Evolutionary conservation across 1,284 basidiomycete species (phyloP), one percentile per base, ranked within the genome.

Genomic region (Austroboletus novae-zelandiae): DNA sequence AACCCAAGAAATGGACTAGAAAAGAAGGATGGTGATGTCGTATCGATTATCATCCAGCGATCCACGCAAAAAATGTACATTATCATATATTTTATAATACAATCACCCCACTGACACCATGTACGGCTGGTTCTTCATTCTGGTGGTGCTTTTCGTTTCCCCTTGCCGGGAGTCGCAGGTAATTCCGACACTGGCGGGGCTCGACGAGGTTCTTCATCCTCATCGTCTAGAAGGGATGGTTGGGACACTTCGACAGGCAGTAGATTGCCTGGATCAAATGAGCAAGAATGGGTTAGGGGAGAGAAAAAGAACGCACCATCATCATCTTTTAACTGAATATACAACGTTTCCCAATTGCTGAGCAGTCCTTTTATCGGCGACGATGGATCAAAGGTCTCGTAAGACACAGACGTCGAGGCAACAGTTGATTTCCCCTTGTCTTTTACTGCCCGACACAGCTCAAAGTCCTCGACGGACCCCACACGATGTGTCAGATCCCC

Each of bases 311-410:
- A 6, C 68, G 64, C 74, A 89, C 86, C 83, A 40, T 73, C 71
- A 30, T 71, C 66, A 60, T 84, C 77, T 57, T 72, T 78, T 57
- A 89, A 89, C 58, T 81, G 82, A 36, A 90, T 59, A 57, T 81
- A 88, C 11, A 89, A 53, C 15, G 66, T 65, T 41, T 89, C 86
- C 82, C 86, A 91, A 41, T 80, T 81, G 2, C 62, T 59, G 39
- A 86, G 62, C 8, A 73, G 67, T 43, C 79, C 78, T 52, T 75
- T 79, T 44, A 89, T 62, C 37, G 70, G 62, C 46, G 68, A 64
- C 3, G 68, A 65, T n/a, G 74, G 71, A 11, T 74, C 64, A 50
- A 89, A 60, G 6, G 73, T 55, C 51, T 83, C 79, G 61, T 83
- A 88, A 40, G 60, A 54, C 40, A 43, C 30, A n/a, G 37, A 8